Evolutionary conservation across 2,329 filamentous ascomycete species (phyloP), one percentile per base, ranked within the genome.

Genomic region (Zarea fungicola): DNA sequence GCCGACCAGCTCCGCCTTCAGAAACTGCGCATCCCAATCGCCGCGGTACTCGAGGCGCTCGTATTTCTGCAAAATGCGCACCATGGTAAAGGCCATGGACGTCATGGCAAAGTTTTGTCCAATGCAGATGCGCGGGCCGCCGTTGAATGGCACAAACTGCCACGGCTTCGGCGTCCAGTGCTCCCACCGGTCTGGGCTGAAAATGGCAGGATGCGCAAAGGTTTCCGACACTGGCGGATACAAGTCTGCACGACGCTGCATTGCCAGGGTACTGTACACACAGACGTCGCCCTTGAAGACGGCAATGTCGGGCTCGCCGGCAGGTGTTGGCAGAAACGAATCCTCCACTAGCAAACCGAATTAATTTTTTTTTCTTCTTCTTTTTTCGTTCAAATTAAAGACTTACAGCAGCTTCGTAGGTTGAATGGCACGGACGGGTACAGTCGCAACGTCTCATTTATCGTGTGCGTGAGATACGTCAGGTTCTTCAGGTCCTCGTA

Each of bases 401-500:
- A n/a, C 51, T 73, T 75, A 11, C 89, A 74, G 11, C 87, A 80
- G 26, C 84, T 71, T 53, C 89, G 84, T 44, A 89, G 77, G 67
- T 93, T 93, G 72, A 86, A 87, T 2, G 89, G 88, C 1, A 93
- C 85, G 14, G 81, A 76, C 1, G 88, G 88, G 65, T 92, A 89
- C 10, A 92, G 67, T 11, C 89, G 83, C 51, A 91, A 76, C 0
- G 81, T 87, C 69, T 95, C 89, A 68, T 88, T 85, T 58, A 95
- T 76, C 42, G 86, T 70, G 57, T 84, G 74, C 65, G 81, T 73
- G 50, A 93, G 78, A 64, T 92, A 96, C 59, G 86, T 85, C 89
- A 96, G 95, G 55, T 77, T 77, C 73, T 95, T 96, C 51, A 96
- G 75, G 61, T 96, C 80, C 11, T 81, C 77, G 64, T 95, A 96